Evolutionary conservation across 352 stramenopile genomes (phyloP).

Genomic region (Globisporangium recalcitrans): DNA sequence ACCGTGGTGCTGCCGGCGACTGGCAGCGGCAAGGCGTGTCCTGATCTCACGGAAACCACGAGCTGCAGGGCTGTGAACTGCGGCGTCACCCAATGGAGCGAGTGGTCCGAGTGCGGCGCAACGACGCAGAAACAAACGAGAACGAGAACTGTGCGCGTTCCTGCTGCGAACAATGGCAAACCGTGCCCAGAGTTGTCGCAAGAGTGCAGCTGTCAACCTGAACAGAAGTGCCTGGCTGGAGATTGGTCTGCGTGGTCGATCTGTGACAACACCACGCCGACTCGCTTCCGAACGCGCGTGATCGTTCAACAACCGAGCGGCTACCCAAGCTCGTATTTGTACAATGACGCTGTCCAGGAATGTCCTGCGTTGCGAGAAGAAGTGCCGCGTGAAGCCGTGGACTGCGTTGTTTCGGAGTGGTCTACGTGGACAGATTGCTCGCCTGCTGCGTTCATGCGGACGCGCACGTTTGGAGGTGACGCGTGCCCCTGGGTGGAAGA

Average conservation of each 20-base stretch:
- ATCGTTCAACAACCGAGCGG: constrained; percentile 24
- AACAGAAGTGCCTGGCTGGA: constrained; percentile 40
- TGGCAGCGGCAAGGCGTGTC: constrained; percentile 40
- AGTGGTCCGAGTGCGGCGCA: constrained; percentile 40
- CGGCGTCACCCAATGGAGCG: constrained; percentile 39
- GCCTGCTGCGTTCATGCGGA: constrained; percentile 32
- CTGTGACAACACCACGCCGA: constrained; percentile 26
- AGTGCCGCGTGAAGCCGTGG: constrained; percentile 34
- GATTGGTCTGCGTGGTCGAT: constrained; percentile 48
- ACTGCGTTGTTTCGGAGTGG: constrained; percentile 55
- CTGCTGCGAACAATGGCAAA: constrained; percentile 27
- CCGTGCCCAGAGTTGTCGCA: constrained; percentile 39
- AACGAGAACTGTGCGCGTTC: constrained; percentile 34
- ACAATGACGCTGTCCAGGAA: background rate
- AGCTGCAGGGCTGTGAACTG: constrained; percentile 49
- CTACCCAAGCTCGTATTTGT: constrained; percentile 1
- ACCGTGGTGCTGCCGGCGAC: constrained; percentile 20
- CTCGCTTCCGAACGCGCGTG: constrained; percentile 35
- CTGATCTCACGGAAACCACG: constrained; percentile 30
- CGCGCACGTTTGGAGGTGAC: constrained; percentile 28
- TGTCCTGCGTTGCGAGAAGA: constrained; percentile 42
- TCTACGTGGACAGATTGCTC: constrained; percentile 39
- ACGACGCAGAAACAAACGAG: constrained; percentile 29
- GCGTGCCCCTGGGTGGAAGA: constrained; percentile 29
- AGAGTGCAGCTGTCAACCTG: constrained; percentile 31